Evolutionary conservation across 2,329 filamentous ascomycete genomes (phyloP), one percentile per base, ranked within the genome.

Genomic region (Mycogone perniciosa): DNA sequence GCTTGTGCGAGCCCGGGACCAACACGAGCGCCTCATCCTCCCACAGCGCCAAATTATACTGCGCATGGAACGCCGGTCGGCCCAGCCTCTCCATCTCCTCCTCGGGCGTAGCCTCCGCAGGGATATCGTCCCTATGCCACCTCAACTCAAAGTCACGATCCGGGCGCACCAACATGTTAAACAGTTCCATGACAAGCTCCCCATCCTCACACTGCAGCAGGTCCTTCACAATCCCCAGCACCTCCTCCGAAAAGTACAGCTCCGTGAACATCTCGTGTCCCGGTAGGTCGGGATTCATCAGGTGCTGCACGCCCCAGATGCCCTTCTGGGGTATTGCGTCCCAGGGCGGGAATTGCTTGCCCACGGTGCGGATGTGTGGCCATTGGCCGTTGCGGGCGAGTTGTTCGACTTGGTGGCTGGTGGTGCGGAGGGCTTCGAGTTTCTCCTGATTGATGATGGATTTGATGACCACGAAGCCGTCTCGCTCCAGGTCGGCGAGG

Each of bases 311-410:
- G 56, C 89, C 89, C 90, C 89, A 95, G 67, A 95, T 95, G 20
- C 88, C 88, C 46, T 76, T 67, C 3, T 72, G 68, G 1, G 76
- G 71, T 45, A 75, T 73, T n/a, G 74, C 74, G 4, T 79, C 73
- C 89, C 89, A 95, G 0, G 90, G 90, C 1, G 89, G 90, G 71
- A 95, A 96, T 69, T 95, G 89, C 68, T 95, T 95, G 48, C 88
- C 88, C 2, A 93, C 80, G 0, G 88, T 92, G 57, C 89, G 86
- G 62, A 95, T 83, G 68, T 86, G 79, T 3, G 88, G 88, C 89
- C 89, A 96, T 55, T 76, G 63, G 35, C 89, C 89, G n/a, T 72
- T 59, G 56, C 87, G 82, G 39, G 87, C 85, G 39, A 81, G 71
- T 2, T 70, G 63, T 20, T 82, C 81, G n/a, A 80, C 77, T 51